Percentiles rank a stretch among this genome's conserved stretches.
phyloP scores from a whole-genome alignment of 2,329 filamentous ascomycete species.

The Nemania sp. region DNA sequence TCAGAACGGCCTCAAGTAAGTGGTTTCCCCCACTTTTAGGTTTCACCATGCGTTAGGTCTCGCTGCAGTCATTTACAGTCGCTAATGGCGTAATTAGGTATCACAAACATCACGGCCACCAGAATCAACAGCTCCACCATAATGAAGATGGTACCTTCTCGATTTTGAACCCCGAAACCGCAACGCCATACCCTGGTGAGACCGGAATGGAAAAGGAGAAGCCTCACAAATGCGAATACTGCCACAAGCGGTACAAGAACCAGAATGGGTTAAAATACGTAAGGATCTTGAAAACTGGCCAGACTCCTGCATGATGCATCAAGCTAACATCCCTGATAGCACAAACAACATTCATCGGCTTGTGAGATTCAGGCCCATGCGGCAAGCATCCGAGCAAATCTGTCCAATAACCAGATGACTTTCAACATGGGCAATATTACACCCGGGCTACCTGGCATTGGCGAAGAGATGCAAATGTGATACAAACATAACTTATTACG shows the following conservation, averaged over 20 bases:
- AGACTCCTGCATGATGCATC: conserved; percentile 31
- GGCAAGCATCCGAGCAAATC: conserved; percentile 46
- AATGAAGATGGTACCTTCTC: conserved; percentile 97
- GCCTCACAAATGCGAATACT: conserved; percentile 95
- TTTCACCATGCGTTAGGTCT: no score
- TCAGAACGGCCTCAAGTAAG: conserved; percentile 95
- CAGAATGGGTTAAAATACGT: conserved; percentile 96
- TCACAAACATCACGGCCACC: conserved; percentile 84
- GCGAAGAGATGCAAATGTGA: conserved; percentile 53
- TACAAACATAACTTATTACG: no score
- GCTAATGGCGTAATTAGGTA: conserved; percentile 53
- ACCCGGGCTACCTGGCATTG: conserved; percentile 57
- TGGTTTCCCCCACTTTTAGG: conserved; percentile 31
- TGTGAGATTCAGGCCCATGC: conserved; percentile 80
- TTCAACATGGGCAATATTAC: conserved; percentile 37
- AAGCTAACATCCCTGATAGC: conserved; percentile 45
- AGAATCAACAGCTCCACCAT: conserved; percentile 94
- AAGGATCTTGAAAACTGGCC: conserved; percentile 41
- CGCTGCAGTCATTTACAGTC: no score
- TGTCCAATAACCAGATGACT: conserved; percentile 38
- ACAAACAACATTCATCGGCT: conserved; percentile 80
- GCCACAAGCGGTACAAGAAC: conserved; percentile 99
- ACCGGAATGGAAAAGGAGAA: conserved; percentile 99
- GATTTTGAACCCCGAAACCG: conserved; percentile 95
- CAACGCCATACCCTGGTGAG: conserved; percentile 90